phyloP scores from a whole-genome alignment of 73 alveolate genomes.

The Symbiodinium pilosum region DNA sequence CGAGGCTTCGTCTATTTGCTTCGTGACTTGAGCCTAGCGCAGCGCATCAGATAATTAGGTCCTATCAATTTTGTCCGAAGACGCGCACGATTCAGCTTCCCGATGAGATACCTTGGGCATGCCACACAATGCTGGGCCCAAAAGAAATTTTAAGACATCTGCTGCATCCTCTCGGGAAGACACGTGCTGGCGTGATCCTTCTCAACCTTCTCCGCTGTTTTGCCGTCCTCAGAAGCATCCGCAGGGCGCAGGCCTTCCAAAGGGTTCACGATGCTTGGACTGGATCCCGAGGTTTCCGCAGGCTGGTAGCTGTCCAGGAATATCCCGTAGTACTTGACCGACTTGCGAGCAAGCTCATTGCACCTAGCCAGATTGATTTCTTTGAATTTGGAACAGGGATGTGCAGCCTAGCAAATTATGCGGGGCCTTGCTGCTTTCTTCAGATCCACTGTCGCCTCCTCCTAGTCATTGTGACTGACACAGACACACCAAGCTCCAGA shows the following conservation, averaged over 20 bases:
- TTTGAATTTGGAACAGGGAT: too few species aligned
- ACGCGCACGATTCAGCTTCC: slow-evolving; percentile 81
- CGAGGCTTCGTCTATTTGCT: too few species aligned
- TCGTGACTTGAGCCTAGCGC: too few species aligned
- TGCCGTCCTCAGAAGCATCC: slow-evolving; percentile 17
- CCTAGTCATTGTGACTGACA: too few species aligned
- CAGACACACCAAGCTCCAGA: background rate
- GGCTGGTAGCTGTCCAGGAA: slow-evolving; percentile 82
- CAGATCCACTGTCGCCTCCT: slow-evolving; percentile 43
- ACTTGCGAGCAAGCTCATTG: slow-evolving; percentile 27
- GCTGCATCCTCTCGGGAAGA: background rate
- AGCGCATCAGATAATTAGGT: too few species aligned
- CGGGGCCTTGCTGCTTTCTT: slow-evolving; percentile 74
- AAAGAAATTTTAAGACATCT: background rate
- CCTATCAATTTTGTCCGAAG: slow-evolving; percentile 83
- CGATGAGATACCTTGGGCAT: slow-evolving; percentile 54
- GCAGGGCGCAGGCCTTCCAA: too few species aligned
- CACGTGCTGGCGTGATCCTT: slow-evolving; percentile 60
- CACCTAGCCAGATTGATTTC: slow-evolving; percentile 36
- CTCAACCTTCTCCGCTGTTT: slow-evolving; percentile 37
- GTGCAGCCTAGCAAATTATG: too few species aligned
- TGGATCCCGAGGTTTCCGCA: background rate
- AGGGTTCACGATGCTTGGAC: too few species aligned
- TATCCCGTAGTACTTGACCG: slow-evolving; percentile 82
- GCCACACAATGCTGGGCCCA: background rate